Percentiles rank a stretch among this genome's conserved stretches.
Evolutionary conservation across 139 green algal genomes (phyloP).

Genomic region (Coccomyxa sp.): DNA sequence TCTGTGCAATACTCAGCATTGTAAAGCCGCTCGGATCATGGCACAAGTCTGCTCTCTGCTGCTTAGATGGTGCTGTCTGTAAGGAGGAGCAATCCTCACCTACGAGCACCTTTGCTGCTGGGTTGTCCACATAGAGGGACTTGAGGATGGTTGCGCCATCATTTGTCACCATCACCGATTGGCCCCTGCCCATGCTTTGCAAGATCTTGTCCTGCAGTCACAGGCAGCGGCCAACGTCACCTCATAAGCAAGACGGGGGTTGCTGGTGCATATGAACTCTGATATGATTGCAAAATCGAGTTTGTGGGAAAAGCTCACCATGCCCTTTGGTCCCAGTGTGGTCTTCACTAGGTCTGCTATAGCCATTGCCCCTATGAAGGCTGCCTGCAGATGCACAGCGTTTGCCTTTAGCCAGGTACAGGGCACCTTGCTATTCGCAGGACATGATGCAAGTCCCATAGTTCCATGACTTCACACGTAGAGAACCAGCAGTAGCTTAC

Average conservation of each 20-base stretch:
- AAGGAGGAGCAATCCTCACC: too few relatives aligned
- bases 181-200: conserved; percentile 81
- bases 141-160: conserved; percentile 99
- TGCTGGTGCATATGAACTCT: background rate
- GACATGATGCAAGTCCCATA: background rate
- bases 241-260: background rate
- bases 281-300: background rate
- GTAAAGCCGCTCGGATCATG: too few relatives aligned
- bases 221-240: background rate
- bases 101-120: conserved; percentile 93
- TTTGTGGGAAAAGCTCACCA: conserved; percentile 53
- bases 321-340: conserved; percentile 97
- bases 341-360: conserved; percentile 98
- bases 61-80: too few relatives aligned
- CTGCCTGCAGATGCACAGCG: conserved; percentile 48
- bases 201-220: conserved; percentile 95
- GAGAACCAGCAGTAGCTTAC: conserved; percentile 36
- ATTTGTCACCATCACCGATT: conserved; percentile 95
- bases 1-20: too few relatives aligned
- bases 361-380: conserved; percentile 96
- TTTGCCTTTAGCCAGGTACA: background rate
- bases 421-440: background rate
- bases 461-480: background rate
- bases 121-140: conserved; percentile 95
- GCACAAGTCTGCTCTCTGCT: too few relatives aligned